Conservation (phyloP, 768 basidiomycete genomes). For the Tremella yokohamensis region DNA sequence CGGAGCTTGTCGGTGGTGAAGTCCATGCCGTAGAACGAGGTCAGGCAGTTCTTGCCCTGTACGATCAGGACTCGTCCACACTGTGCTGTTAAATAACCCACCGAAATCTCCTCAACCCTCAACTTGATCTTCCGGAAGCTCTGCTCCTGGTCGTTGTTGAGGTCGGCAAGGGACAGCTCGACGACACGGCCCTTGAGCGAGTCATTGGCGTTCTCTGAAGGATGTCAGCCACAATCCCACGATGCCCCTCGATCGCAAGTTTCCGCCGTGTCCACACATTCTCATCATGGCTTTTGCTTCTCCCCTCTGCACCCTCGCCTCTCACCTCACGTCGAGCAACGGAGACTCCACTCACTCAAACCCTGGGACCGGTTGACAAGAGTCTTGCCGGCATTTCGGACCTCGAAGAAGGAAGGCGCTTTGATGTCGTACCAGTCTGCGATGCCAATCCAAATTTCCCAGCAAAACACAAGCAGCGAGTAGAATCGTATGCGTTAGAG, state of each 20-base stretch:
- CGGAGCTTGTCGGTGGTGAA: constrained; percentile 99
- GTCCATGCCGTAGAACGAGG: constrained; percentile 99
- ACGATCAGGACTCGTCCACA: neutral
- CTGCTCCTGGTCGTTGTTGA: constrained; percentile 99
- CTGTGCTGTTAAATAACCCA: constrained; percentile 20
- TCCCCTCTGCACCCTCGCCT: too few species aligned
- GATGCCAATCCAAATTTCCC: neutral
- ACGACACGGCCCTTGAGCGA: constrained; percentile 94
- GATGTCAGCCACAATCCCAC: neutral
- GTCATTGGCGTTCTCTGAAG: constrained; percentile 93
- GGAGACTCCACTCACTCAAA: constrained; percentile 67
- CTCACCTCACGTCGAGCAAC: too few species aligned
- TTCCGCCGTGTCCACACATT: neutral
- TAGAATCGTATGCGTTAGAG: neutral
- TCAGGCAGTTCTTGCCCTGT: constrained; percentile 98
- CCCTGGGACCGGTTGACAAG: constrained; percentile 97
- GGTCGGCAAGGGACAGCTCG: constrained; percentile 92
- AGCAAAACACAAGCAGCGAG: neutral
- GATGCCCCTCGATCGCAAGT: neutral
- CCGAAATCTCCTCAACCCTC: constrained; percentile 67
- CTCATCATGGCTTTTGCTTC: neutral
- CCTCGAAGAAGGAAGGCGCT: constrained; percentile 96
- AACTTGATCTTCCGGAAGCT: constrained; percentile 99
- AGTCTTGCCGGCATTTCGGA: constrained; percentile 95
- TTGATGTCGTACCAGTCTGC: constrained; percentile 99